Evolutionary conservation across 2,329 filamentous ascomycete genomes (phyloP).

Genomic region (Calcarisporium arbuscula): DNA sequence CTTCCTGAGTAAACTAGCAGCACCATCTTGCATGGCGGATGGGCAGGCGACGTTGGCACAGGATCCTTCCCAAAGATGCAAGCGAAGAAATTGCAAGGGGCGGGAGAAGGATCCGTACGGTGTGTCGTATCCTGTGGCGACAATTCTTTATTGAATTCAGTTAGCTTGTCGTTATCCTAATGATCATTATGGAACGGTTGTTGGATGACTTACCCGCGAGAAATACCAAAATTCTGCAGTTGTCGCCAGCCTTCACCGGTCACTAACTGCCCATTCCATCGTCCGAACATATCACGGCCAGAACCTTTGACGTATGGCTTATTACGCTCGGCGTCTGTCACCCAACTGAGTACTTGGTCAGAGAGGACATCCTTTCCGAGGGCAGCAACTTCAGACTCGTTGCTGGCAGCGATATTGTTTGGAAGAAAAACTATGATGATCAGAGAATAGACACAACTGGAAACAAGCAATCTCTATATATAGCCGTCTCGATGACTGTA

Average conservation of each 20-base stretch:
- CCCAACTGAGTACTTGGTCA: constrained; percentile 46
- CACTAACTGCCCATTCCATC: constrained; percentile 51
- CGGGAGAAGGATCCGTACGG: constrained; percentile 44
- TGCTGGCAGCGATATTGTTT: constrained; percentile 26
- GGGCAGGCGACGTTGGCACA: constrained; percentile 59
- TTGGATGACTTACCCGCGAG: constrained; percentile 39
- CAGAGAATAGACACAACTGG: no score
- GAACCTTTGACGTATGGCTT: constrained; percentile 52
- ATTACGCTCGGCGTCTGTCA: constrained; percentile 60
- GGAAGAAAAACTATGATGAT: constrained; percentile 43
- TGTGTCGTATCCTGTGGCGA: constrained; percentile 54
- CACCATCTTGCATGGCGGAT: constrained; percentile 61
- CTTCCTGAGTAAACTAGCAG: constrained; percentile 41
- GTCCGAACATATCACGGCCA: constrained; percentile 56
- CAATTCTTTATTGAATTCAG: constrained; percentile 29
- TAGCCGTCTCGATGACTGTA: no score
- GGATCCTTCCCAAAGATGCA: constrained; percentile 54
- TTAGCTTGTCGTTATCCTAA: no score
- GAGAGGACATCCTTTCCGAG: constrained; percentile 49
- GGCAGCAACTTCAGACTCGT: constrained; percentile 36
- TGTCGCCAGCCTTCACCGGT: constrained; percentile 61
- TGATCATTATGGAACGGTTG: no score
- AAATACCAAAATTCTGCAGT: constrained; percentile 52
- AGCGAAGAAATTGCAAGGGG: constrained; percentile 51
- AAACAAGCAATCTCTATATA: no score